Conservation (phyloP, 495 filamentous ascomycete genomes). For the Entonaema liquescens region DNA sequence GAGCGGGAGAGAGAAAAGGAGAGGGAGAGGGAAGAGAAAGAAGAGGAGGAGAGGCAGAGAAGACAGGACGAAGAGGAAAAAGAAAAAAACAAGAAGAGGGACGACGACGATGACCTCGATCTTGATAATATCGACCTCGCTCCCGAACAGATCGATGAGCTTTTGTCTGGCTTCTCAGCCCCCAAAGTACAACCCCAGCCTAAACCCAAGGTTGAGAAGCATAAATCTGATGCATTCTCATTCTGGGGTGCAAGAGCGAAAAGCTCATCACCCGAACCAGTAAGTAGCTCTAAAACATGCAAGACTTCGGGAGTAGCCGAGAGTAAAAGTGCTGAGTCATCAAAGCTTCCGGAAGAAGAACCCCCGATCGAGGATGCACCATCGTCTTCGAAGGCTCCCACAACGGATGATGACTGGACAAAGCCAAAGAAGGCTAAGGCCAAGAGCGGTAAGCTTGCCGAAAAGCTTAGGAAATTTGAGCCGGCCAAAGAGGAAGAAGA, state of each 20-base stretch:
- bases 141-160: conserved; percentile 50
- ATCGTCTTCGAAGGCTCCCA: conserved; percentile 43
- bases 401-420: conserved; percentile 42
- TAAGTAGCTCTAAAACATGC: conserved; percentile 23
- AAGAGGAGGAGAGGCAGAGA: conserved; percentile 17
- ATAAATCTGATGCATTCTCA: conserved; percentile 52
- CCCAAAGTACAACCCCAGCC: conserved; percentile 38
- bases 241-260: conserved; percentile 58
- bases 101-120: conserved; percentile 49
- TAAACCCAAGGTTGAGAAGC: conserved; percentile 20
- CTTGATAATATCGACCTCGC: conserved; percentile 51
- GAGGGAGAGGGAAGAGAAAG: conserved; percentile 12
- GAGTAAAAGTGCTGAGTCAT: conserved; percentile 55
- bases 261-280: conserved; percentile 41
- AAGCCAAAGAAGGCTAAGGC: conserved; percentile 52
- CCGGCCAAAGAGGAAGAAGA: conserved; percentile 47
- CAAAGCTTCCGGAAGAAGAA: conserved; percentile 51
- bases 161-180: conserved; percentile 41
- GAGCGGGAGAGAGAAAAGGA: conserved; percentile 33
- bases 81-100: conserved; percentile 26
- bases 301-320: conserved; percentile 37
- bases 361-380: conserved; percentile 44
- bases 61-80: conserved; percentile 15
- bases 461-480: conserved; percentile 63
- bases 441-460: conserved; percentile 59